Conservation (phyloP, 2,329 filamentous ascomycete species). For the Byssochlamys sp. region DNA sequence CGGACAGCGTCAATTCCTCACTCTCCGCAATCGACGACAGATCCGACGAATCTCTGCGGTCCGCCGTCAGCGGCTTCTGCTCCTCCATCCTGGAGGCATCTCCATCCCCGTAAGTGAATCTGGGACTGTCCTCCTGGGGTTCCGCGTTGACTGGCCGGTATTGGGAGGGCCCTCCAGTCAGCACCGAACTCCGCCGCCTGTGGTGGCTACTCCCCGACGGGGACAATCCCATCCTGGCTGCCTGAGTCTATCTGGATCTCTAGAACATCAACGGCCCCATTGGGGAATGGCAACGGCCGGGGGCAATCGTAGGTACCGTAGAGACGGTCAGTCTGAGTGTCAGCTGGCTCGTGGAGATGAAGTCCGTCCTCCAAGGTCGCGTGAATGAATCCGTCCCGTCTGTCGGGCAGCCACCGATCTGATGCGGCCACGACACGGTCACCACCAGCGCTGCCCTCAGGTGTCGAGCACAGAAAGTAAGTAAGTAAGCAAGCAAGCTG, state of each 20-base stretch:
- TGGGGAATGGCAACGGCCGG: not conserved
- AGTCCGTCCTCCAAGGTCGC: not conserved
- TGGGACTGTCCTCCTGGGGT: conserved; percentile 22
- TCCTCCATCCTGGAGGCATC: conserved; percentile 22
- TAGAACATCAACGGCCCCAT: not conserved
- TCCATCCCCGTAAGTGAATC: conserved; percentile 14
- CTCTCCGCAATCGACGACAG: conserved; percentile 36
- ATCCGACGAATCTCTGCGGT: conserved; percentile 31
- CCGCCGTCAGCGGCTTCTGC: conserved; percentile 22
- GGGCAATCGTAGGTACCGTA: not conserved
- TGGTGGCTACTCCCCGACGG: conserved; percentile 24
- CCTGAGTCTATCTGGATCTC: not conserved
- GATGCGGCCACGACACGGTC: not conserved
- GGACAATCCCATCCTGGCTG: conserved; percentile 23
- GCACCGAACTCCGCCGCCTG: conserved; percentile 30
- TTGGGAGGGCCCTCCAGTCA: conserved; percentile 44
- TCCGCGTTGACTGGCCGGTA: conserved; percentile 28
- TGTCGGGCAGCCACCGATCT: not conserved
- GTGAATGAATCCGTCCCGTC: not conserved
- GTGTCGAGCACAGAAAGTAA: not conserved
- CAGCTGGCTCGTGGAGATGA: not conserved
- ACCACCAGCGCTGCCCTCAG: not conserved
- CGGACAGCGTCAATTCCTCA: conserved; percentile 53
- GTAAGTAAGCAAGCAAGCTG: not conserved
- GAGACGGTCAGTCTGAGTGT: not conserved